A percentile compares a stretch with the other conserved stretches of the same genome.
Evolutionary conservation across 1,139 yeast species (phyloP).

Genomic region (Pichia sp.): DNA sequence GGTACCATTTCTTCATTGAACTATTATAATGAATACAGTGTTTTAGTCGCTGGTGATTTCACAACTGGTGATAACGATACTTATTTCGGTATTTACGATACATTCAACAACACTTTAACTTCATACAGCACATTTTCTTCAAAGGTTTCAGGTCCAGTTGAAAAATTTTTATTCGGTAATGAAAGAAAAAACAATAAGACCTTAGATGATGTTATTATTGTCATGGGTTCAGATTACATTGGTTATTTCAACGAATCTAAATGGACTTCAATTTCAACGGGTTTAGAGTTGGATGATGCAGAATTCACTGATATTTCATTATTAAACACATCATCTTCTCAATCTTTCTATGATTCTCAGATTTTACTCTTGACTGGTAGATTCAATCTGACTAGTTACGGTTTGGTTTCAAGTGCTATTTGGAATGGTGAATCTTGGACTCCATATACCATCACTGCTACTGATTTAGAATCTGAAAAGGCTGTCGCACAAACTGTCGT

Average conservation of each 20-base stretch:
- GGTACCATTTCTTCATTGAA: slow-evolving; percentile 60
- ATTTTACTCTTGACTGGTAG: slow-evolving; percentile 64
- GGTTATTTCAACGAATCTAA: slow-evolving; percentile 48
- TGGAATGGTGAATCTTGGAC: slow-evolving; percentile 72
- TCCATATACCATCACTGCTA: slow-evolving; percentile 54
- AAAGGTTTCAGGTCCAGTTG: slow-evolving; percentile 24
- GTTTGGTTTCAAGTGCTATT: slow-evolving; percentile 63
- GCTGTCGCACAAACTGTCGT: slow-evolving; percentile 38
- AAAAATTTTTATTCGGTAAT: slow-evolving; percentile 44
- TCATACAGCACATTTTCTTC: slow-evolving; percentile 10
- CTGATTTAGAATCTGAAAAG: slow-evolving; percentile 19
- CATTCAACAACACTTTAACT: slow-evolving; percentile 24
- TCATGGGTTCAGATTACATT: slow-evolving; percentile 51
- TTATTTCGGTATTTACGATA: slow-evolving; percentile 24
- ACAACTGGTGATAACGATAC: slow-evolving; percentile 7
- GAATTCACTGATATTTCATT: slow-evolving; percentile 43
- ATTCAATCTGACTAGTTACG: slow-evolving; percentile 50
- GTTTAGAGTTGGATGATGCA: slow-evolving; percentile 31
- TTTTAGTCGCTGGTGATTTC: slow-evolving; percentile 63
- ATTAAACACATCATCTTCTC: slow-evolving; percentile 30
- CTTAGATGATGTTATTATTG: slow-evolving; percentile 50
- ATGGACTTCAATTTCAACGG: slow-evolving; percentile 42
- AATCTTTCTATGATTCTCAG: slow-evolving; percentile 40
- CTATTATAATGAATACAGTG: slow-evolving; percentile 48
- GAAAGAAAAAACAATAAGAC: slow-evolving; percentile 47